Evolutionary conservation across 2,329 filamentous ascomycete species (phyloP), one percentile per base, ranked within the genome.

Genomic region (Sporothrix euskadiensis): DNA sequence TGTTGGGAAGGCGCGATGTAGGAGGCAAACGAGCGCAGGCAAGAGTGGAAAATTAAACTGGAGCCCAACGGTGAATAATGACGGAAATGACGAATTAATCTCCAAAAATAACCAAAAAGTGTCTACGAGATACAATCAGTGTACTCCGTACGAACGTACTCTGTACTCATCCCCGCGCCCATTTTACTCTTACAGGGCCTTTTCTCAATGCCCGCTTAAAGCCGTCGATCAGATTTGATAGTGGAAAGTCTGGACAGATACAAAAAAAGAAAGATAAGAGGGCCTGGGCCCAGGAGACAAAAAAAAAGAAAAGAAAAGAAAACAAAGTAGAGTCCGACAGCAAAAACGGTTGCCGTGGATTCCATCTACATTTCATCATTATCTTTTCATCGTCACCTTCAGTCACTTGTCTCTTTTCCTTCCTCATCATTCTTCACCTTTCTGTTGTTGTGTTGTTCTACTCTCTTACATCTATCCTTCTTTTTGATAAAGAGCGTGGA

Each of bases 261-360:
- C 35, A 35, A 22, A 41, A 32, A 39, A 9, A n/a, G n/a, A 47
- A 9, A 65, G 65, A 68, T 68, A 68, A 68, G 65, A 68, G 22
- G 61, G 61, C 39, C 61, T 47, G 39, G 39, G 61, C 61, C 59
- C 61, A 22, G 52, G 14, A 22, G 52, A 22, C 52, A 56, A 56
- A 10, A 56, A 30, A 14, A 22, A 22, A n/a, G 4, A 63, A 41
- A 41, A 30, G 32, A 19, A 47, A 44, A 32, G 12, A 41, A 35
- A 61, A 39, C 32, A 61, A 35, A 30, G 26, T 7, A 61, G 57
- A 16, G 4, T 19, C 61, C 16, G 22, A 1, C 35, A 54, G 65
- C 7, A 30, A 30, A 69, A 30, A 69, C 26, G 47, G 47, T 56
- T 69, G 66, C 66, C 47, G 47, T 54, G 66, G 66, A 39, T 69